Base-by-base conservation (phyloP, 2,329 filamentous ascomycete genomes). In the Clonostachys rosea region DNA sequence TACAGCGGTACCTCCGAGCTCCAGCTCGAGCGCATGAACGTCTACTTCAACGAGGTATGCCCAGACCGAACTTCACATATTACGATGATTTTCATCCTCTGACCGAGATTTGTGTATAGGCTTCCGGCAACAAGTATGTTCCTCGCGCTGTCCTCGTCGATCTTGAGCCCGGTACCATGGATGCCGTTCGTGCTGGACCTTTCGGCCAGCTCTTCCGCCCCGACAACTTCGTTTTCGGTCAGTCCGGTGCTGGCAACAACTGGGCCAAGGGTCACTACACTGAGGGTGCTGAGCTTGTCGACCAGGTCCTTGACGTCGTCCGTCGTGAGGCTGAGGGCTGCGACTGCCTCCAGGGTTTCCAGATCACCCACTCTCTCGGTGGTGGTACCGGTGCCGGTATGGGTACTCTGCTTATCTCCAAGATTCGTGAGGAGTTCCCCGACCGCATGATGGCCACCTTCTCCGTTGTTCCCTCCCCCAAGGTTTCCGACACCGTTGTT, bases 191-290 rank as follows among this genome's bases (percentile, higher is more conserved):
- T 71, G 89, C 92, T 62, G 92, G 94, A 73, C 94, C 94, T 59
- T 97, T 97, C 71, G 94, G 94, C 62, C 89, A 96, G 80, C 91
- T 99, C 61, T 97, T 99, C 91, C 91, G 94, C 58, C 94, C 94
- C 70, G 94, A 99, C 81, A 99, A 97, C 87, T 97, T 97, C 77
- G 91, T 97, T 69, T 97, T 97, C 74, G 94, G 94, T 64, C 94
- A 97, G 81, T 97, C 94, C 64, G 92, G 94, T 83, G 94, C 94
- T 72, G 94, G 94, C 78, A 99, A 99, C 90, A 97, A 97, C 86
- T 99, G 94, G 94, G 94, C 94, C 75, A 99, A 97, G 87, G 94
- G 94, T 78, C 94, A 99, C 74, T 99, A 99, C 84, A 99, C 94
- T 57, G 94, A 99, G 81, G 94, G 94, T 84, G 94, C 94, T 61